Conservation (phyloP, 2,329 filamentous ascomycete species). For the Fragosphaeria purpurea region DNA sequence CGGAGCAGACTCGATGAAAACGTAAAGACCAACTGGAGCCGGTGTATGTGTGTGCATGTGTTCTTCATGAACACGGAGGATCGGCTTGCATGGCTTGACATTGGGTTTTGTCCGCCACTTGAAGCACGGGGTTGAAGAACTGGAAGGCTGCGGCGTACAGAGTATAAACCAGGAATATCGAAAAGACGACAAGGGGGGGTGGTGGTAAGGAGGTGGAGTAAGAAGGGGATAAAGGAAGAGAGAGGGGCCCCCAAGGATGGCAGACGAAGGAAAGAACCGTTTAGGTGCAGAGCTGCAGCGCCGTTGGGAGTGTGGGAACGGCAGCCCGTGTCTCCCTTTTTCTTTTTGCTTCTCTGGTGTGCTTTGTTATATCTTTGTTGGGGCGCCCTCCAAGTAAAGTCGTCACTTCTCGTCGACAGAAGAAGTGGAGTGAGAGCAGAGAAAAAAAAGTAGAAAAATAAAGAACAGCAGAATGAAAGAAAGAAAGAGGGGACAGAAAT, state of each 20-base stretch:
- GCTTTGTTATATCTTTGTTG: too few relatives aligned
- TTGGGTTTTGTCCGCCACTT: too few relatives aligned
- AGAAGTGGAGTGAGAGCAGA: background rate
- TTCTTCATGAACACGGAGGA: constrained; percentile 29
- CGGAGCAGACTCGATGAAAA: too few relatives aligned
- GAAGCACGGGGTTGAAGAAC: too few relatives aligned
- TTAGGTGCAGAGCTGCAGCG: constrained; percentile 17
- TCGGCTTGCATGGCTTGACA: constrained; percentile 36
- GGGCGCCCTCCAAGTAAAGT: too few relatives aligned
- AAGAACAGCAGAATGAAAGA: constrained; percentile 3
- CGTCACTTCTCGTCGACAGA: too few relatives aligned
- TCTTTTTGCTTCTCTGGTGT: too few relatives aligned
- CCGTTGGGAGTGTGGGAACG: constrained; percentile 15
- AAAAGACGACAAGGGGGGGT: background rate
- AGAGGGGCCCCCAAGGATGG: background rate
- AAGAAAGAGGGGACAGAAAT: background rate
- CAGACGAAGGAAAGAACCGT: too few relatives aligned
- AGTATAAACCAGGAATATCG: background rate
- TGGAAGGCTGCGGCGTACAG: too few relatives aligned
- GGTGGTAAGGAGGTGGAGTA: background rate
- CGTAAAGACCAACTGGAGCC: background rate
- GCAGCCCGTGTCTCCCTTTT: too few relatives aligned
- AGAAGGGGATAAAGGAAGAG: background rate
- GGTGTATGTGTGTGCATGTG: background rate
- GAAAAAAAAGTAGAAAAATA: background rate